A percentile compares a stretch with the other conserved stretches of the same genome.
phyloP scores from a whole-genome alignment of 2,329 filamentous ascomycete species.

The Sporothrix brunneoviolacea region DNA sequence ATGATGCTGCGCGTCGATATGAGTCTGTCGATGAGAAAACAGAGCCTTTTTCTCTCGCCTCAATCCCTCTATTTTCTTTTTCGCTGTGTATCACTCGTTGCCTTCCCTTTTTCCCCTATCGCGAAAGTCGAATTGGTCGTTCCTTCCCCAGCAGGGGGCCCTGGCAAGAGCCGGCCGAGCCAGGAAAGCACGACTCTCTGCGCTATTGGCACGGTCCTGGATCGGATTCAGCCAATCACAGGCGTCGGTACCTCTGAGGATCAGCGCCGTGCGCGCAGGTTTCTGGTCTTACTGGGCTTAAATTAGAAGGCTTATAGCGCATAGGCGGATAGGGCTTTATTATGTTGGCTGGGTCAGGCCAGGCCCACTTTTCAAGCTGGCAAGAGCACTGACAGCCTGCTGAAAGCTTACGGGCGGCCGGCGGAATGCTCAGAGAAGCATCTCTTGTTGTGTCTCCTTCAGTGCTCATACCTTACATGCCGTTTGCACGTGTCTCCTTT shows the following conservation, averaged over 20 bases:
- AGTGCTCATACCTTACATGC: too few species aligned
- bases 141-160: too few species aligned
- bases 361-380: neutral
- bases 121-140: slow-evolving; percentile 9
- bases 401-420: neutral
- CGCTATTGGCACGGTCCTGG: neutral
- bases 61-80: neutral
- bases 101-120: slow-evolving; percentile 7
- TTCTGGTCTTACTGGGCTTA: too few species aligned
- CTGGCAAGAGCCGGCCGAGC: neutral
- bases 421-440: too few species aligned
- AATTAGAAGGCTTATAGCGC: too few species aligned
- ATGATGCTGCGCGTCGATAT: too few species aligned
- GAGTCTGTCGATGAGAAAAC: too few species aligned
- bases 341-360: neutral
- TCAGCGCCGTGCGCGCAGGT: too few species aligned
- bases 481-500: slow-evolving; percentile 4
- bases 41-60: too few species aligned
- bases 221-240: neutral
- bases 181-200: neutral
- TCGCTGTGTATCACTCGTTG: neutral
- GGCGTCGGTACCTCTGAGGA: too few species aligned
- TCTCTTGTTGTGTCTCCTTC: too few species aligned
- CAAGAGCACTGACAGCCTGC: neutral
- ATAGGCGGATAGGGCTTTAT: slow-evolving; percentile 3